Conservation (phyloP, 2,329 filamentous ascomycete species). For the Trichoderma endophyticum region DNA sequence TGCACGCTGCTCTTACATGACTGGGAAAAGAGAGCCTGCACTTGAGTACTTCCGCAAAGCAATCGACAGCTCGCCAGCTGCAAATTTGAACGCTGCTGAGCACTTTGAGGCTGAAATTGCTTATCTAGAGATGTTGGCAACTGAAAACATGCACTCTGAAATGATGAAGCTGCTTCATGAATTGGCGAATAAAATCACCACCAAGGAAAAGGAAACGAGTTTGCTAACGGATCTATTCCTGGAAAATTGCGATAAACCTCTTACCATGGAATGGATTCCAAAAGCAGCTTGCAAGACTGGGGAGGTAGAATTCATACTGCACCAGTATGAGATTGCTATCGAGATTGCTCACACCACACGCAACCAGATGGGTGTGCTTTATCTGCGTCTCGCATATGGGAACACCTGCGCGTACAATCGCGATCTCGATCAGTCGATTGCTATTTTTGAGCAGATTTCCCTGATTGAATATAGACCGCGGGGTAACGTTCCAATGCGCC, state of each 20-base stretch:
- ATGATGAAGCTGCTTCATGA: constrained; percentile 36
- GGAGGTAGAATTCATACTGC: constrained; percentile 30
- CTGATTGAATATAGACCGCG: constrained; percentile 38
- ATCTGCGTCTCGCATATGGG: constrained; percentile 38
- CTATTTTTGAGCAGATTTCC: constrained; percentile 36
- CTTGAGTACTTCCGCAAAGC: constrained; percentile 38
- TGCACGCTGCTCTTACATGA: constrained; percentile 36
- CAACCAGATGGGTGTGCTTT: constrained; percentile 37
- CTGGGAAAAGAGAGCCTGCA: constrained; percentile 32
- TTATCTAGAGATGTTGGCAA: constrained; percentile 37
- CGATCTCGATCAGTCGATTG: constrained; percentile 34
- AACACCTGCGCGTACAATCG: constrained; percentile 35
- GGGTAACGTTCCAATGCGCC: constrained; percentile 38
- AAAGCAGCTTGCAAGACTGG: constrained; percentile 37
- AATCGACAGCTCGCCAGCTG: constrained; percentile 29
- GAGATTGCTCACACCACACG: constrained; percentile 33
- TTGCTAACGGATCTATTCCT: constrained; percentile 37
- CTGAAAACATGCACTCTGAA: constrained; percentile 35
- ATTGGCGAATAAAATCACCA: constrained; percentile 29
- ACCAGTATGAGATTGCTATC: constrained; percentile 33
- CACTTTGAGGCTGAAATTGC: constrained; percentile 38
- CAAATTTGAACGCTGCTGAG: constrained; percentile 29
- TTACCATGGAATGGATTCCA: constrained; percentile 40
- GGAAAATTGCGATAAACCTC: constrained; percentile 32
- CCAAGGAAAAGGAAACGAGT: constrained; percentile 25